Evolutionary conservation across 305 asterid genomes (phyloP).

Genomic region (Stenogyne calaminthoides): DNA sequence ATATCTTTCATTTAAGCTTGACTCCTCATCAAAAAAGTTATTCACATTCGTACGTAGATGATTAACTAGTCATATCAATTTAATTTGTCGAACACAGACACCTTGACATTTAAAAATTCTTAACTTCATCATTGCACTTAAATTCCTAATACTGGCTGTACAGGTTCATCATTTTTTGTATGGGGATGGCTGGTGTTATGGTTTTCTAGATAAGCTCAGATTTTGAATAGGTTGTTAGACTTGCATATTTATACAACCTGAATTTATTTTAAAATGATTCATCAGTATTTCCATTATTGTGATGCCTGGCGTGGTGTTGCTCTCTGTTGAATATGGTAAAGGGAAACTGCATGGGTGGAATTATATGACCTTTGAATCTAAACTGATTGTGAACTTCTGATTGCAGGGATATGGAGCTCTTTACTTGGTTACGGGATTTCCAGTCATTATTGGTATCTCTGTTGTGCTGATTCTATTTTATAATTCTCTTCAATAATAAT

Average conservation of each 20-base stretch:
- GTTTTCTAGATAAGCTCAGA: neutral
- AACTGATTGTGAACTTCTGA: conserved; percentile 23
- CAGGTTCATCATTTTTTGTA: no score
- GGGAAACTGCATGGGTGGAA: conserved; percentile 8
- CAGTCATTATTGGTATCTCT: conserved; percentile 86
- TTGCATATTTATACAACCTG: neutral
- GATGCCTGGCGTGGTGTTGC: neutral
- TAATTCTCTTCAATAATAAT: conserved; percentile 83
- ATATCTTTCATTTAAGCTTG: neutral
- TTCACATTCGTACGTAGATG: neutral
- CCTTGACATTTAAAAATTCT: neutral
- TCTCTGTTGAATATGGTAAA: conserved; percentile 12
- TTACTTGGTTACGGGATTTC: conserved; percentile 90
- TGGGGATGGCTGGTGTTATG: neutral
- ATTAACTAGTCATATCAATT: neutral
- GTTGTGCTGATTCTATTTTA: conserved; percentile 87
- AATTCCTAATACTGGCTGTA: no score
- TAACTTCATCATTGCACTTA: neutral
- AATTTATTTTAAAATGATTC: neutral
- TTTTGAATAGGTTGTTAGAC: neutral
- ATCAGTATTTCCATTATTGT: neutral
- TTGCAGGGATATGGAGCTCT: conserved; percentile 97
- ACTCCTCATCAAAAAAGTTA: neutral
- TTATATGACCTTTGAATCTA: neutral
- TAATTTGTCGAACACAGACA: neutral